phyloP scores from a whole-genome alignment of 345 rosid genomes.

The Acer saccharum region DNA sequence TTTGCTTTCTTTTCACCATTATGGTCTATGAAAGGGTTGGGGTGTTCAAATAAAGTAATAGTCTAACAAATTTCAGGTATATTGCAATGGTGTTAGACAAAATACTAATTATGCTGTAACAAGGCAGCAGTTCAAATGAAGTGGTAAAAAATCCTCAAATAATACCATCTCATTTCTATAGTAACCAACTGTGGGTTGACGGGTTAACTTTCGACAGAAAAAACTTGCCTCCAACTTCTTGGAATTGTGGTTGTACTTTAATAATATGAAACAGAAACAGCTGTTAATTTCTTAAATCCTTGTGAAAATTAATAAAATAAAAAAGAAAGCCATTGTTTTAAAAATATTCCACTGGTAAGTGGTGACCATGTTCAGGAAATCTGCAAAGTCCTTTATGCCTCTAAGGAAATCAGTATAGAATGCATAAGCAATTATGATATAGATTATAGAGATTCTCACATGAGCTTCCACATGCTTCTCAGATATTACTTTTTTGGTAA shows the following conservation, averaged over 20 bases:
- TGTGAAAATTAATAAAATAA: background rate
- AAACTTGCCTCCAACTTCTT: background rate
- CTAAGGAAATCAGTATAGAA: background rate
- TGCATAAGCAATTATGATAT: background rate
- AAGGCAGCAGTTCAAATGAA: constrained; percentile 2
- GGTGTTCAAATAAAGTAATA: background rate
- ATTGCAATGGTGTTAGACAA: background rate
- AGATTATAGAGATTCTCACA: constrained; percentile 34
- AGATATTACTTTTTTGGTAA: constrained; percentile 21
- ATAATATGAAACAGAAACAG: background rate
- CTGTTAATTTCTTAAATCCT: background rate
- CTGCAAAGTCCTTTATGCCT: background rate
- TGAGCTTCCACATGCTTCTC: constrained; percentile 36
- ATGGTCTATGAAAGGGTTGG: background rate
- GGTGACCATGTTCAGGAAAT: constrained; percentile 6
- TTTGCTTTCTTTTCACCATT: background rate
- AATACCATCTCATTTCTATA: background rate
- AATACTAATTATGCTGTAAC: background rate
- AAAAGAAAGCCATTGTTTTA: background rate
- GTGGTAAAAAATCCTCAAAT: background rate
- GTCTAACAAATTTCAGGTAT: background rate
- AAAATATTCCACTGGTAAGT: background rate
- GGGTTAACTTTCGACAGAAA: background rate
- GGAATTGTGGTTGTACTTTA: background rate
- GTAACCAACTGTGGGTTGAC: background rate